Evolutionary conservation across 345 rosid genomes (phyloP), one percentile per base, ranked within the genome.

Genomic region (Dipteronia dyeriana): DNA sequence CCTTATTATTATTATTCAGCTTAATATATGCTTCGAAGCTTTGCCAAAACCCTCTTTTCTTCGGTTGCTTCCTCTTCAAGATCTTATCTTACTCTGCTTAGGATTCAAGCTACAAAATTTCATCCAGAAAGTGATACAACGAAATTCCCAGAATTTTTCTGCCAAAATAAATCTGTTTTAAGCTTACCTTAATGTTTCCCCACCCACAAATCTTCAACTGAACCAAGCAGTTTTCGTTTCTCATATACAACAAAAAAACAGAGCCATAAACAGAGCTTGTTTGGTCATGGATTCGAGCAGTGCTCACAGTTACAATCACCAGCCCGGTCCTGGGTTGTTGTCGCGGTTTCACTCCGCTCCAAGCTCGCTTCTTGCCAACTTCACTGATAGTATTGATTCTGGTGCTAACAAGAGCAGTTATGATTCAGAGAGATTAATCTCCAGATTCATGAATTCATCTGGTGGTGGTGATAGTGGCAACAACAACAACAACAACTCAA

Each of bases 291-390:
- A 92, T 87, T 90, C 98, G 4, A 87, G 82, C 67, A 76, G 79
- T 29, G 83, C 71, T 75, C 89, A 63, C 22, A 75, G 66, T 66
- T 86, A 76, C 70, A 76, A 77, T 11, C 78, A 72, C 45, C 90
- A 88, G 84, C 68, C 93, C 79, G 85, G 78, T 74, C 83, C 90
- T 59, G 97, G 97, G 75, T 80, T 92, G 75, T 80, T 92, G 72
- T 87, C 91, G 68, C 88, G 99, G 71, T 95, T 95, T 78, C 89
- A 97, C 59, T 92, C 98, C 4, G 96, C 97, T 23, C 97, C 97
- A 5, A 92, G 89, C 78, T 85, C 91, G 7, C 84, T 90, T 54
- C 81, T 90, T 57, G 75, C 83, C 17, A 82, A 83, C 74, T 88
- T 84, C 62, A 47, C 49, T 20, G 86, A 78, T 29, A 74, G 54